Conservation (phyloP, 2,329 filamentous ascomycete genomes). For the Nemania abortiva region DNA sequence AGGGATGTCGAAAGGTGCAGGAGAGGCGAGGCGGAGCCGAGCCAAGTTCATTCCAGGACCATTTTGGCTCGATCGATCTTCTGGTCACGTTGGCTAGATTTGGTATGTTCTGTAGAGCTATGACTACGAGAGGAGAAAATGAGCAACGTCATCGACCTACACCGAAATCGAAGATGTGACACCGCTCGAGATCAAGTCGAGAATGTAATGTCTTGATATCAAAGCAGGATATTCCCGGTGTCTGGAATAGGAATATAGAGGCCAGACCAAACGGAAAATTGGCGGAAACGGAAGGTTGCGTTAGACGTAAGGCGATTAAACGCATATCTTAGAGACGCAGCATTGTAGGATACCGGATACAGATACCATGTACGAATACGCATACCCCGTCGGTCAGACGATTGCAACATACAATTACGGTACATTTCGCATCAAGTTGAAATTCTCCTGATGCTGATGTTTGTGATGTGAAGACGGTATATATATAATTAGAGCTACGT, state of each 20-base stretch:
- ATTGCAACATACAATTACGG: conserved; percentile 11
- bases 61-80: neutral
- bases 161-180: neutral
- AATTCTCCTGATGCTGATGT: neutral
- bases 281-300: neutral
- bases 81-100: neutral
- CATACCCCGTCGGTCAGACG: neutral
- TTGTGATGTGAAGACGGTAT: neutral
- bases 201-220: neutral
- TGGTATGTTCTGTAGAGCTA: conserved; percentile 3
- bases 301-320: neutral
- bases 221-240: neutral
- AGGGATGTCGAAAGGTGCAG: neutral
- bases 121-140: neutral
- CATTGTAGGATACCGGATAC: neutral
- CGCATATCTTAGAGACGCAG: neutral
- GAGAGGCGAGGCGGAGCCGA: neutral
- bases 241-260: neutral
- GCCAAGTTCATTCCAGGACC: neutral
- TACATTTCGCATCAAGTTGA: neutral
- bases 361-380: neutral
- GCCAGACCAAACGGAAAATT: neutral
- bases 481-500: neutral
- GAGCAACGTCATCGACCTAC: neutral
- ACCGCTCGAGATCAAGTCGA: neutral